Conservation (phyloP, 345 rosid genomes). For the Eucalyptus marginata region DNA sequence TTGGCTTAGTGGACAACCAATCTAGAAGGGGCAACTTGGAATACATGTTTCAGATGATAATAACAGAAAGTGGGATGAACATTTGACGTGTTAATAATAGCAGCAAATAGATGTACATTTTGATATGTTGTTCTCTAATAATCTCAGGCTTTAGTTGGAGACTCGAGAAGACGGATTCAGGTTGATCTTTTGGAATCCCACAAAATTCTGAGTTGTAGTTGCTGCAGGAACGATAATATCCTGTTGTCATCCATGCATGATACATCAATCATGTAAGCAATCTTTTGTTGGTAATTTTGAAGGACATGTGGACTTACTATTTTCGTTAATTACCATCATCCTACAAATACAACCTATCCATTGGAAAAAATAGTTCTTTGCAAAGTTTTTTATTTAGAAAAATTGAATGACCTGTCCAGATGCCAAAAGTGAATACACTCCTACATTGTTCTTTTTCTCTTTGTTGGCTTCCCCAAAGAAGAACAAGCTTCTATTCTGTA, state of each 20-base stretch:
- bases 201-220: slow-evolving; percentile 46
- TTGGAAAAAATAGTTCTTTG: neutral
- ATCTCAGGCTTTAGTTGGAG: slow-evolving; percentile 81
- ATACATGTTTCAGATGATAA: neutral
- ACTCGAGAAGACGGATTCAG: slow-evolving; percentile 80
- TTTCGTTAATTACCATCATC: neutral
- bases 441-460: neutral
- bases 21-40: neutral
- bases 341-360: neutral
- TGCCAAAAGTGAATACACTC: neutral
- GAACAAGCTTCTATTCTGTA: neutral
- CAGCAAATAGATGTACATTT: neutral
- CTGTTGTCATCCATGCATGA: slow-evolving; percentile 70
- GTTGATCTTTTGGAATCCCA: slow-evolving; percentile 73
- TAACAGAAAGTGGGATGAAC: neutral
- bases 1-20: neutral
- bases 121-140: neutral
- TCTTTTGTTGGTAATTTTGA: neutral
- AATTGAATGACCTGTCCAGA: neutral
- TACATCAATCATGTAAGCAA: slow-evolving; percentile 76
- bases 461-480: neutral
- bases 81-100: neutral
- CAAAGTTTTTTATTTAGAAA: neutral
- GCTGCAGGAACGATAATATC: slow-evolving; percentile 43
- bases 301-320: neutral